Evolutionary conservation across 192 early-diverging fungal genomes (phyloP), one percentile per base, ranked within the genome.

Genomic region (Powellomyces hirtus): DNA sequence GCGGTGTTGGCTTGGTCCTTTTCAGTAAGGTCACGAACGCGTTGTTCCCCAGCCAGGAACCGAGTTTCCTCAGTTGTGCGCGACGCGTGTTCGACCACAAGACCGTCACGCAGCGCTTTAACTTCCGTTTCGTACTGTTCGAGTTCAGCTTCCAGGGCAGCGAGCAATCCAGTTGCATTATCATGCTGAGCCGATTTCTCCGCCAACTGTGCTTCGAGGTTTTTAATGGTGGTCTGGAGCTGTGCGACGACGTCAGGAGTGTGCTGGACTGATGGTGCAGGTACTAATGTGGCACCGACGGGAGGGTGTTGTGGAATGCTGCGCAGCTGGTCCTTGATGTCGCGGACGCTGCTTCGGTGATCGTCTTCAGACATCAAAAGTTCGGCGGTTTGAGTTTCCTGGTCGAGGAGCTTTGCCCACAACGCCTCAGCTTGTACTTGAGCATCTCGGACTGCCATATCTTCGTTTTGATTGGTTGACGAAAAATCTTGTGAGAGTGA

Each of bases 321-420:
- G 8, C 52, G 30, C 42, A 65, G 24, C 27, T 65, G 38, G 27
- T 5, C 24, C 18, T 27, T 18, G 4, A 65, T 52, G 24, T 53
- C 45, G 8, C 44, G 46, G 5, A 24, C 50, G 1, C 38, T 7
- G 13, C 24, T 40, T 1, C 8, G 22, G 8, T 24, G 38, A 3
- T 62, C 61, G 7, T 62, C 61, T 38, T 62, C 61, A 27, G 61
- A 44, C 46, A 49, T 24, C 1, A 61, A 18, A 16, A 65, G 16
- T 49, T 65, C 63, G 2, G 63, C 63, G 5, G 63, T 33, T 26
- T 44, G 42, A 29, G 50, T 53, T 33, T 65, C 63, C 44, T 65
- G 45, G n/a, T 52, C 45, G 18, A 65, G 24, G 33, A 65, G 63
- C 50, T 65, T 44, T n/a, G 31, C 44, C 63, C 63, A 65, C 16